These are phyloP conservation scores for Amoebophrya sp. DNA, from an alignment of 169 alveolate species.

Conservation along the genomic window DNA sequence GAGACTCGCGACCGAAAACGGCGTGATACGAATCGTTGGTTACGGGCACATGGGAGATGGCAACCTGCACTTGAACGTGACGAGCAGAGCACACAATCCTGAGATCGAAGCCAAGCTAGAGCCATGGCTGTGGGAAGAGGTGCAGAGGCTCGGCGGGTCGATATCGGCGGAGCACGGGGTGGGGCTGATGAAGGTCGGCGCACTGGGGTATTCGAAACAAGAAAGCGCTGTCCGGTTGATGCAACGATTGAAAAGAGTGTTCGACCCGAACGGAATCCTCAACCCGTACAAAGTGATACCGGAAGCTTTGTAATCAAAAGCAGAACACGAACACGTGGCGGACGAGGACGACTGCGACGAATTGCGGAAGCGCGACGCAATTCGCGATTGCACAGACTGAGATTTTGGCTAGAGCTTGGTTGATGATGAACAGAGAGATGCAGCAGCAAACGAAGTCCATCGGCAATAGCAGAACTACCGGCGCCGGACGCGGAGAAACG, in stretches of 20 bases:
- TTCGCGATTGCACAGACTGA: too few species aligned
- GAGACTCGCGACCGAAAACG: constrained; percentile 1
- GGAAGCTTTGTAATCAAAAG: too few species aligned
- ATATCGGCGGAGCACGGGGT: constrained; percentile 24
- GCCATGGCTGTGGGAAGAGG: constrained; percentile 36
- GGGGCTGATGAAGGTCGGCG: constrained; percentile 14
- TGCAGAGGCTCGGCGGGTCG: background rate
- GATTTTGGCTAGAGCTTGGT: too few species aligned
- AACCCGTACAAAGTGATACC: constrained; percentile 50
- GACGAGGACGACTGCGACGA: too few species aligned
- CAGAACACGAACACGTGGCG: too few species aligned
- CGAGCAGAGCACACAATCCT: constrained; percentile 14
- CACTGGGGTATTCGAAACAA: constrained; percentile 13
- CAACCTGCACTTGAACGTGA: constrained; percentile 51
- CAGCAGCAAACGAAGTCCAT: too few species aligned
- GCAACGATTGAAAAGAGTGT: constrained; percentile 37
- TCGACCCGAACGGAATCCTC: constrained; percentile 64
- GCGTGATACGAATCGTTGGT: constrained; percentile 22
- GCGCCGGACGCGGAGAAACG: too few species aligned
- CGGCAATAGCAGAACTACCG: too few species aligned
- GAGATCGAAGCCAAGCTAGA: constrained; percentile 35
- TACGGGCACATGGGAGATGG: constrained; percentile 72
- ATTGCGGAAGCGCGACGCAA: too few species aligned
- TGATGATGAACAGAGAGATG: too few species aligned
- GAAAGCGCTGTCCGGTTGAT: constrained; percentile 34